Evolutionary conservation across 345 rosid genomes (phyloP).

Genomic region (Firmiana major): DNA sequence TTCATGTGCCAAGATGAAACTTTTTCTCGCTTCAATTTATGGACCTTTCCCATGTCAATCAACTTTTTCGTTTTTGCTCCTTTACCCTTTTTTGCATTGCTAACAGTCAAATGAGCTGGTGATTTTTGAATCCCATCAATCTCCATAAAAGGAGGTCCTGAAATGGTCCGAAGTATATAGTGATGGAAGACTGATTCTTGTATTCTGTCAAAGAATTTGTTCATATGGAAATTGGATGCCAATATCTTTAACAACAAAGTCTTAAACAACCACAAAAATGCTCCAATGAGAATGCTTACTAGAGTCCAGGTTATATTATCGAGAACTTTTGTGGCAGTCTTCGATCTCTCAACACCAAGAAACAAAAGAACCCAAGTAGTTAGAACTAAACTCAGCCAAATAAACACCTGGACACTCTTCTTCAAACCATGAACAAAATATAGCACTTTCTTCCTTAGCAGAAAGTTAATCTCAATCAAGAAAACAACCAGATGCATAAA

Average conservation of each 20-base stretch:
- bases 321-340: constrained; percentile 39
- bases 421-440: constrained; percentile 94
- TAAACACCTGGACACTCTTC: constrained; percentile 71
- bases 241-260: constrained; percentile 66
- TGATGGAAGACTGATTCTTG: constrained; percentile 89
- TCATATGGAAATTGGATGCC: constrained; percentile 81
- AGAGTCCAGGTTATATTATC: constrained; percentile 59
- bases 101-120: constrained; percentile 53
- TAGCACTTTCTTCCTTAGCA: constrained; percentile 68
- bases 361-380: constrained; percentile 62
- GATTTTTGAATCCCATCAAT: constrained; percentile 48
- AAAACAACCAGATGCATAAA: constrained; percentile 69
- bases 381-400: constrained; percentile 67
- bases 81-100: constrained; percentile 45
- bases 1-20: constrained; percentile 95
- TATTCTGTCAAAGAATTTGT: constrained; percentile 77
- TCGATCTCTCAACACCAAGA: constrained; percentile 36
- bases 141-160: constrained; percentile 70
- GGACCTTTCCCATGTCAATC: constrained; percentile 73
- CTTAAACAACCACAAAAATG: constrained; percentile 67
- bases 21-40: constrained; percentile 73
- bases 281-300: constrained; percentile 50
- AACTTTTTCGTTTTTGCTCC: constrained; percentile 41
- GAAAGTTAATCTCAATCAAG: constrained; percentile 71
- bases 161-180: constrained; percentile 69